A percentile compares a stretch with the other conserved stretches of the same genome.
phyloP scores from a whole-genome alignment of 2,329 filamentous ascomycete species.

The Aspergillus udagawae region DNA sequence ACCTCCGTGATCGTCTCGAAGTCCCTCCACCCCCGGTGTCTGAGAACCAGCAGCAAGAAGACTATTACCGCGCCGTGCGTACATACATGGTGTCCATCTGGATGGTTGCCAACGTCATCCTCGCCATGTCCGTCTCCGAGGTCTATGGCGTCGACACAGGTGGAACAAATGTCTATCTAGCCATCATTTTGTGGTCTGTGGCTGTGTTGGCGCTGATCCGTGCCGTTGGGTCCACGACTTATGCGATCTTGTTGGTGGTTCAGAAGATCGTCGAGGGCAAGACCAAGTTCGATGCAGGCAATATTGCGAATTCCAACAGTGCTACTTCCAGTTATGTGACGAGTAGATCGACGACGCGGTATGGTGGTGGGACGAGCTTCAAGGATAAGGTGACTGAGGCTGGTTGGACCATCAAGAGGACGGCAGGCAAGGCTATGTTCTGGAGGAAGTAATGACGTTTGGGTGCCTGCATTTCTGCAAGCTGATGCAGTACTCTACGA shows the following conservation, averaged over 20 bases:
- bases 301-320: constrained; percentile 26
- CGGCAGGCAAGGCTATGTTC: constrained; percentile 35
- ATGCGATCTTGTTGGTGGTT: constrained; percentile 76
- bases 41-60: constrained; percentile 86
- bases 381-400: constrained; percentile 34
- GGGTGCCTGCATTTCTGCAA: neutral
- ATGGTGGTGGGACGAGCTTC: constrained; percentile 31
- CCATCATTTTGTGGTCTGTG: constrained; percentile 89
- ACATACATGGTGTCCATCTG: constrained; percentile 97
- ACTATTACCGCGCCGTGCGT: constrained; percentile 95
- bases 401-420: constrained; percentile 32
- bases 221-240: constrained; percentile 74
- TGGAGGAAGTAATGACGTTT: constrained; percentile 33
- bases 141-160: constrained; percentile 70
- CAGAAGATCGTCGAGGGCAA: constrained; percentile 85
- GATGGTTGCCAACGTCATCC: constrained; percentile 87
- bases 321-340: constrained; percentile 16
- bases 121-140: constrained; percentile 90
- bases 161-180: constrained; percentile 81
- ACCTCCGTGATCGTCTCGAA: constrained; percentile 87
- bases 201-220: constrained; percentile 83
- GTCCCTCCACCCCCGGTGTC: constrained; percentile 60
- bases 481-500: constrained; percentile 1
- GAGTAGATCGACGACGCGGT: constrained; percentile 20
- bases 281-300: constrained; percentile 53